Evolutionary conservation across 441 rosid species (phyloP).

Genomic region (Lepidium campestre): DNA sequence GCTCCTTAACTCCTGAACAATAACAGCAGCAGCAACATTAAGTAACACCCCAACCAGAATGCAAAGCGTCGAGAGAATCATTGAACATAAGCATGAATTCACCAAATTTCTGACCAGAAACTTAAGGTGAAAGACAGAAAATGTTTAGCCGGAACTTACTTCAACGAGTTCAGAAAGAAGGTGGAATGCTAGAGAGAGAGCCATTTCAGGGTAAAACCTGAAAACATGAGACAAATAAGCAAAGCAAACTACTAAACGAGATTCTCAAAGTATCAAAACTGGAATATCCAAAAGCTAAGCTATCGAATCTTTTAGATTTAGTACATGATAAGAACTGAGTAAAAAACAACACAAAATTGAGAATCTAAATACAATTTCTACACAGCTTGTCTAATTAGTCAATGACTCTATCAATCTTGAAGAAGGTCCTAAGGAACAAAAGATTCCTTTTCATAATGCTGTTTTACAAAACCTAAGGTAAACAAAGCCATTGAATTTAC

Average conservation of each 20-base stretch:
- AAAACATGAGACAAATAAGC: slow-evolving; percentile 10
- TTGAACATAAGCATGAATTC: background rate
- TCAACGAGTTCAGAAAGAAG: slow-evolving; percentile 66
- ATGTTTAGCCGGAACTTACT: slow-evolving; percentile 34
- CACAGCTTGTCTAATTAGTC: background rate
- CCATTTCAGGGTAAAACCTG: slow-evolving; percentile 74
- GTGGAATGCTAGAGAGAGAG: slow-evolving; percentile 60
- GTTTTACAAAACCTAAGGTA: background rate
- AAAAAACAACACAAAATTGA: background rate
- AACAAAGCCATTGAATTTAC: background rate
- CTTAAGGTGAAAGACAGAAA: background rate
- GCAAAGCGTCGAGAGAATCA: background rate
- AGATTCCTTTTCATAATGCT: background rate
- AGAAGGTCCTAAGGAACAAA: background rate
- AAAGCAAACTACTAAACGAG: background rate
- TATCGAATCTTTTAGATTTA: slow-evolving; percentile 1
- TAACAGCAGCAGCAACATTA: slow-evolving; percentile 1
- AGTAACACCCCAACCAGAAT: slow-evolving; percentile 1
- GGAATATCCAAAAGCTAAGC: slow-evolving; percentile 4
- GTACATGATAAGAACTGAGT: background rate
- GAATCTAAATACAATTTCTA: background rate
- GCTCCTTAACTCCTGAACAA: slow-evolving; percentile 53
- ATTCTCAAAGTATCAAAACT: slow-evolving; percentile 11
- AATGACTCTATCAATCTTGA: background rate
- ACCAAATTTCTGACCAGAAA: background rate